Evolutionary conservation across 2,329 filamentous ascomycete species (phyloP).

Genomic region (Aspergillus novofumigatus): DNA sequence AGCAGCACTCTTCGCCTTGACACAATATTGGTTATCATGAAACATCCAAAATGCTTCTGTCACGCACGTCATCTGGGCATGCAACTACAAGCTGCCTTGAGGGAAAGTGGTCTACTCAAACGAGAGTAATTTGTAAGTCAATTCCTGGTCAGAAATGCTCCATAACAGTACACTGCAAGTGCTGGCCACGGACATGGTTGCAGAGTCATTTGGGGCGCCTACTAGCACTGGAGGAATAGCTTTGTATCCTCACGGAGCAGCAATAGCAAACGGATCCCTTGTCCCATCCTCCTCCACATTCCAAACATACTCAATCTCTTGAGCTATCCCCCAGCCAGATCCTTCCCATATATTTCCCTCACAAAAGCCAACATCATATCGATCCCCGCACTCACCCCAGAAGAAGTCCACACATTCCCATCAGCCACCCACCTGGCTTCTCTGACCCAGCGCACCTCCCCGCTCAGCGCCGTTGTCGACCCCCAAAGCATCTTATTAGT

Average conservation of each 20-base stretch:
- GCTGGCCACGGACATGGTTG: no score
- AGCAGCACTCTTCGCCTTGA: no score
- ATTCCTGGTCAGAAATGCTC: no score
- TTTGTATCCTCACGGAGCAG: not conserved
- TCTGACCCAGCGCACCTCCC: constrained; percentile 1
- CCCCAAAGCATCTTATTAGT: constrained; percentile 7
- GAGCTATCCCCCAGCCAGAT: constrained; percentile 48
- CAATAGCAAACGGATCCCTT: constrained; percentile 53
- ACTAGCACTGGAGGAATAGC: no score
- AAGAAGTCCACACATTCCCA: constrained; percentile 63
- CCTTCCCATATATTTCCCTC: constrained; percentile 50
- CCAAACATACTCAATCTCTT: constrained; percentile 56
- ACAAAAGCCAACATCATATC: constrained; percentile 59
- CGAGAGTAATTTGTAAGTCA: no score
- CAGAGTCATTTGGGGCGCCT: no score
- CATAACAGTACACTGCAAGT: no score
- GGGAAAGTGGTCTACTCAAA: no score
- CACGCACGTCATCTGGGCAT: no score
- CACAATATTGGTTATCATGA: no score
- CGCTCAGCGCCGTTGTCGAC: not conserved
- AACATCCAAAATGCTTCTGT: no score
- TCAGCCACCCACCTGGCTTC: constrained; percentile 38
- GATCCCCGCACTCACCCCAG: constrained; percentile 60
- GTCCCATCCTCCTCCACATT: constrained; percentile 41
- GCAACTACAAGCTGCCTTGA: no score